Conservation (phyloP, 192 early-diverging fungal genomes). For the Haplosporangium gracile region DNA sequence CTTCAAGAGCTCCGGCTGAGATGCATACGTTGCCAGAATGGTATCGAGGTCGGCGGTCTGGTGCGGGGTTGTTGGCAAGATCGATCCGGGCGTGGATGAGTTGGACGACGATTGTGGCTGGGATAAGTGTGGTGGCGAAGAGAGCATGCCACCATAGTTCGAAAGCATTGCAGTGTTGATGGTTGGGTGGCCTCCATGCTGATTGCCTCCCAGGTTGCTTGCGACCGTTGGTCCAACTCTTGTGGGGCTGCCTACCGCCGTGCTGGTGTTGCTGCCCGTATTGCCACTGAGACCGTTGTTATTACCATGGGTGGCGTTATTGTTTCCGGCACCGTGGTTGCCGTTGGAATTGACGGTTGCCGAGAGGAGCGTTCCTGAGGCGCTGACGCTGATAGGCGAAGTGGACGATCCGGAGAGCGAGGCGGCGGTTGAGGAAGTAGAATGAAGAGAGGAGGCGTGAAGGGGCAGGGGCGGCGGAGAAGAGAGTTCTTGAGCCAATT, state of each 20-base stretch:
- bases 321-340: background rate
- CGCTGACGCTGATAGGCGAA: conserved; percentile 31
- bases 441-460: conserved; percentile 19
- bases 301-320: background rate
- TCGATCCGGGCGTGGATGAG: conserved; percentile 11
- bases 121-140: conserved; percentile 32
- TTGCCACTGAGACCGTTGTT: background rate
- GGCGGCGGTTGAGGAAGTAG: conserved; percentile 10
- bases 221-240: background rate
- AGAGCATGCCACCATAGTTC: conserved; percentile 25
- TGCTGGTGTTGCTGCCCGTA: background rate
- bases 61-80: conserved; percentile 28
- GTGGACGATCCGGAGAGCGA: conserved; percentile 25
- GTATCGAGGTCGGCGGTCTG: conserved; percentile 62
- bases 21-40: conserved; percentile 59
- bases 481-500: conserved; percentile 25
- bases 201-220: background rate
- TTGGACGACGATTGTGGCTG: conserved; percentile 19
- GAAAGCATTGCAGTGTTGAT: conserved; percentile 45
- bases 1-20: conserved; percentile 67
- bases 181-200: conserved; percentile 32
- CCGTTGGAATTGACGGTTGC: background rate
- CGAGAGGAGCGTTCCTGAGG: background rate
- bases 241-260: background rate
- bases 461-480: conserved; percentile 20